A percentile compares a stretch with the other conserved stretches of the same genome.
These are phyloP conservation scores for Cinnamomum chago DNA, from an alignment of 164 flowering plant species.

Conservation along the genomic window DNA sequence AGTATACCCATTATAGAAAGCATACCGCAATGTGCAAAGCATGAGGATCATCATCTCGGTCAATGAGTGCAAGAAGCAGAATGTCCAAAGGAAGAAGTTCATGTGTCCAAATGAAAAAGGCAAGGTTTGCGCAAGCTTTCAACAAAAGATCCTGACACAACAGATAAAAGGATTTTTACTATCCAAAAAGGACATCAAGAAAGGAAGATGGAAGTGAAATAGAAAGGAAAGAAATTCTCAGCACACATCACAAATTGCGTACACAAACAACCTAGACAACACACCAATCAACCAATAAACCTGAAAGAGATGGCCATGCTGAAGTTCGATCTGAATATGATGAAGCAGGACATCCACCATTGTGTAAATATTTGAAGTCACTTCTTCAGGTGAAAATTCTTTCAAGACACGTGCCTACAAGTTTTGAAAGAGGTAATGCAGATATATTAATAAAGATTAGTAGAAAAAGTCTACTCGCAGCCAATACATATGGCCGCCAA, in stretches of 20 bases:
- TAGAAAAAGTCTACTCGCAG: too few relatives aligned
- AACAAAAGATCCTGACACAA: conserved; percentile 63
- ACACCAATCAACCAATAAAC: conserved; percentile 21
- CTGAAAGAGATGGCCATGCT: conserved; percentile 79
- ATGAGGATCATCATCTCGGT: conserved; percentile 97
- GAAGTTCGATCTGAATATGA: conserved; percentile 80
- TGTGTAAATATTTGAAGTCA: conserved; percentile 86
- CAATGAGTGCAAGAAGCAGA: conserved; percentile 82
- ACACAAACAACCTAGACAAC: neutral
- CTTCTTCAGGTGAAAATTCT: conserved; percentile 96
- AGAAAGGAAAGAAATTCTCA: neutral
- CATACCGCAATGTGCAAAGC: conserved; percentile 85
- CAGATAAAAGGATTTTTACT: neutral
- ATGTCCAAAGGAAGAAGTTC: conserved; percentile 95
- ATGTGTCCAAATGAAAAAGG: conserved; percentile 82
- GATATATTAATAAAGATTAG: neutral
- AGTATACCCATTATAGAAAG: neutral
- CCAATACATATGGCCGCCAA: too few relatives aligned
- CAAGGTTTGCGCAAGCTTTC: conserved; percentile 70
- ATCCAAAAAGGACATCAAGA: neutral
- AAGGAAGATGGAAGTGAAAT: neutral
- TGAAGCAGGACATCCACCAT: conserved; percentile 98
- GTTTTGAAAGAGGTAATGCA: too few relatives aligned
- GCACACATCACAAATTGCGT: neutral
- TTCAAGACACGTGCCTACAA: conserved; percentile 77